Conservation (phyloP, 1,139 yeast species). For the Sugiyamaella paludigena region DNA sequence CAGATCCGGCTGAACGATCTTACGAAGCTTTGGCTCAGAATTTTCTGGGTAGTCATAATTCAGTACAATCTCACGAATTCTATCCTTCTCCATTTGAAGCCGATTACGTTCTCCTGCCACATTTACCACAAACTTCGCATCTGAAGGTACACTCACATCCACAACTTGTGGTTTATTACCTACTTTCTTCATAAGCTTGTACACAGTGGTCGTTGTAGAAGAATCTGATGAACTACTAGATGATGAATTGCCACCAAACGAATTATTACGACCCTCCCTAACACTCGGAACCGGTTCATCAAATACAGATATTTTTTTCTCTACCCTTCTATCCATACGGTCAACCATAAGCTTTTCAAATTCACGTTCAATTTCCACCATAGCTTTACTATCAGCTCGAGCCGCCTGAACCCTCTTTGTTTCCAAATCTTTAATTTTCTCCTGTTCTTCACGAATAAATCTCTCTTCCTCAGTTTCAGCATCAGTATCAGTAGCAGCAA, state of each 20-base stretch:
- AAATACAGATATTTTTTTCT: constrained; percentile 26
- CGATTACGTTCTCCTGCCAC: constrained; percentile 27
- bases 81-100: constrained; percentile 28
- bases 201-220: constrained; percentile 3
- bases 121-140: constrained; percentile 28
- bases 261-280: background rate
- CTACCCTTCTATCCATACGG: constrained; percentile 28
- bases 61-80: constrained; percentile 30
- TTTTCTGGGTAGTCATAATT: constrained; percentile 24
- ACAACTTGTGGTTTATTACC: constrained; percentile 25
- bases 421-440: constrained; percentile 15
- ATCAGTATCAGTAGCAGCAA: constrained; percentile 17
- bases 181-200: constrained; percentile 28
- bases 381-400: constrained; percentile 29
- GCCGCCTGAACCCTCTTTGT: constrained; percentile 20
- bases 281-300: constrained; percentile 37
- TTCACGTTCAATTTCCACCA: constrained; percentile 38
- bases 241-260: background rate
- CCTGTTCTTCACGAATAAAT: constrained; percentile 19
- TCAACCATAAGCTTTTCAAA: constrained; percentile 37
- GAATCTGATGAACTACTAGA: constrained; percentile 12
- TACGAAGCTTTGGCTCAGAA: constrained; percentile 9
- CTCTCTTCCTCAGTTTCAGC: constrained; percentile 24
- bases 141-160: constrained; percentile 29
- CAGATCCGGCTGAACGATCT: constrained; percentile 23